These are phyloP conservation scores for Lentinus polychrous DNA, from an alignment of 1,284 basidiomycete species.

Conservation along the genomic window DNA sequence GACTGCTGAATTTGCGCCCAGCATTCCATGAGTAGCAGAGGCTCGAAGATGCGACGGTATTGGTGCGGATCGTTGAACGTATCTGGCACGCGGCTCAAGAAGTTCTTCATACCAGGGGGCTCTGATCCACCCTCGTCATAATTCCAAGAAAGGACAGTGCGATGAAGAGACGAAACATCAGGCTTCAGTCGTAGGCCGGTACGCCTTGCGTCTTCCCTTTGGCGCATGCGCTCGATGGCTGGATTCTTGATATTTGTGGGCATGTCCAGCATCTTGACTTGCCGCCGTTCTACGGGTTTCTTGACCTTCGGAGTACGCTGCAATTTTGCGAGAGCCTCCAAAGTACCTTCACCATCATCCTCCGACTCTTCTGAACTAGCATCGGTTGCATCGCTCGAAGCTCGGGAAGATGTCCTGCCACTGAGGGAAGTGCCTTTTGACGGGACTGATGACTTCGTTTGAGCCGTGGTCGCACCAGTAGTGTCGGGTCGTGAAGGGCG, in stretches of 20 bases:
- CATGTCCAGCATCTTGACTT: constrained; percentile 66
- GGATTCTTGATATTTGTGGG: constrained; percentile 36
- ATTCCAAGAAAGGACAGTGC: constrained; percentile 82
- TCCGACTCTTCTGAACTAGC: constrained; percentile 19
- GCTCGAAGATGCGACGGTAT: constrained; percentile 77
- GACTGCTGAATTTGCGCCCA: constrained; percentile 87
- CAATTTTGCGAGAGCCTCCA: constrained; percentile 57
- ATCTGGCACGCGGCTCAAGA: constrained; percentile 49
- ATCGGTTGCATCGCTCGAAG: constrained; percentile 25
- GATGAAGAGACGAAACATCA: constrained; percentile 76
- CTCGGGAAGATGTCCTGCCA: constrained; percentile 6
- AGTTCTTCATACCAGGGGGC: constrained; percentile 40
- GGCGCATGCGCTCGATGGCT: constrained; percentile 41
- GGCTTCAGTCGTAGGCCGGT: constrained; percentile 74
- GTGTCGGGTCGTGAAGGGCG: constrained; percentile 6
- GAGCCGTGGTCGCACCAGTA: constrained; percentile 20
- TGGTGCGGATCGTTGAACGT: constrained; percentile 61
- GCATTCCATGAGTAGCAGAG: constrained; percentile 85
- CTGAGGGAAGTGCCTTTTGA: constrained; percentile 5
- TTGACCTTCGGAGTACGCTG: constrained; percentile 47
- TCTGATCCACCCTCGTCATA: constrained; percentile 63
- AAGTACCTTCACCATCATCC: constrained; percentile 43
- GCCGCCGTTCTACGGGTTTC: constrained; percentile 54
- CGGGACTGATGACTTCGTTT: background rate
- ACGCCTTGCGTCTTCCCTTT: constrained; percentile 56